Evolutionary conservation across 2,329 filamentous ascomycete species (phyloP).

Genomic region (Paecilomyces variotii): DNA sequence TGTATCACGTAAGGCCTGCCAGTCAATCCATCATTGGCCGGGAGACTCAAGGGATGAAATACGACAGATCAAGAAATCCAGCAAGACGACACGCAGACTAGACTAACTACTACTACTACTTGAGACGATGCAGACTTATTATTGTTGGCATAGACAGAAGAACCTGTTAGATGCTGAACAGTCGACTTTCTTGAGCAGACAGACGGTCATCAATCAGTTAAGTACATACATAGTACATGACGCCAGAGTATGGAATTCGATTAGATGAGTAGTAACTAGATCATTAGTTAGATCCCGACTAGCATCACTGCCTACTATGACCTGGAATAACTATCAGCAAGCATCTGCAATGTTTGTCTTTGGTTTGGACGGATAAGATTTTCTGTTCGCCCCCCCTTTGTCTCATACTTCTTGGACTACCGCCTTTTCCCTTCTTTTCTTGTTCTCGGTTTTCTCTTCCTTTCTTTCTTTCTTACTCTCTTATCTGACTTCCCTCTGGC

Average conservation of each 20-base stretch:
- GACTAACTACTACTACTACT: too few relatives aligned
- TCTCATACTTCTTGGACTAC: neutral
- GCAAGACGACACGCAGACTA: too few relatives aligned
- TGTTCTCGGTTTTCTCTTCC: conserved; percentile 6
- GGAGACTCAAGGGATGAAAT: neutral
- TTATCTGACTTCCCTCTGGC: too few relatives aligned
- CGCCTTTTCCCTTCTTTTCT: conserved; percentile 6
- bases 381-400: conserved; percentile 5
- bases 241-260: too few relatives aligned
- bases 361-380: neutral
- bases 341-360: conserved; percentile 3
- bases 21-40: neutral
- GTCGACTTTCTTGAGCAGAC: too few relatives aligned
- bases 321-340: neutral
- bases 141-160: too few relatives aligned
- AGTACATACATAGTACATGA: too few relatives aligned
- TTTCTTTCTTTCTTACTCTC: conserved; percentile 7
- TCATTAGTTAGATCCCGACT: neutral
- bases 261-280: neutral
- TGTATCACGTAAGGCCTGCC: too few relatives aligned
- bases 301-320: neutral
- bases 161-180: too few relatives aligned
- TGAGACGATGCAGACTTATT: too few relatives aligned
- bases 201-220: too few relatives aligned
- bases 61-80: neutral